Evolutionary conservation across 331 rosid genomes (phyloP), one percentile per base, ranked within the genome.

Genomic region (Phaseolus coccineus): DNA sequence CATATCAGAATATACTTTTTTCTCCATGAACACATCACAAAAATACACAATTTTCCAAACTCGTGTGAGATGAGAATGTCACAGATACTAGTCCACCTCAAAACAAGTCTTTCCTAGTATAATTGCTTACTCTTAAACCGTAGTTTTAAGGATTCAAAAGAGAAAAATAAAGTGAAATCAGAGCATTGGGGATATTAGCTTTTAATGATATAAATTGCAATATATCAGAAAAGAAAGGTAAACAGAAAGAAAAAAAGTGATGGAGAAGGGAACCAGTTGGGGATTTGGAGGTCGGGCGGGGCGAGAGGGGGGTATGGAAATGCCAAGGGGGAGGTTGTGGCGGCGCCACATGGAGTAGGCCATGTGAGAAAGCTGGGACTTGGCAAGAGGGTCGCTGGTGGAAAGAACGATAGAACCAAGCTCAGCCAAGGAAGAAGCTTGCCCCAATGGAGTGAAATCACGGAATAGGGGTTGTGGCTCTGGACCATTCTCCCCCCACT

Each of bases 391-490:
- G 75, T 93, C 97, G 8, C 68, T 24, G 78, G 94, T 93, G 72
- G 93, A 91, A 51, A 95, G 97, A 84, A 92, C 94, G 71, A 92
- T 75, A 4, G 97, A 87, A 33, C 94, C 99, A 8, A 95, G 82
- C 84, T 95, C 97, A 0, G 97, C 90, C 77, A 93, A 88, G 1
- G 97, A 89, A 39, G 89, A 87, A 82, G 91, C 90, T 16, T 88
- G 69, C 4, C 31, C 80, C 4, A 84, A 78, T 57, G 84, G 82
- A 57, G 12, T 3, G 31, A 16, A 30, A 13, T 77, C 73, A 40
- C 11, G 1, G 11, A 42, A 15, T 48, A 76, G 67, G 68, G 14
- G 9, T 52, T 61, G 74, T 30, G 85, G 77, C 74, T 87, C 77
- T 0, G 99, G 97, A 47, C 91, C 96, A 5, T 78, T 72, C 69